Conservation (phyloP, 129 eudicot species). For the Centaurea solstitialis region DNA sequence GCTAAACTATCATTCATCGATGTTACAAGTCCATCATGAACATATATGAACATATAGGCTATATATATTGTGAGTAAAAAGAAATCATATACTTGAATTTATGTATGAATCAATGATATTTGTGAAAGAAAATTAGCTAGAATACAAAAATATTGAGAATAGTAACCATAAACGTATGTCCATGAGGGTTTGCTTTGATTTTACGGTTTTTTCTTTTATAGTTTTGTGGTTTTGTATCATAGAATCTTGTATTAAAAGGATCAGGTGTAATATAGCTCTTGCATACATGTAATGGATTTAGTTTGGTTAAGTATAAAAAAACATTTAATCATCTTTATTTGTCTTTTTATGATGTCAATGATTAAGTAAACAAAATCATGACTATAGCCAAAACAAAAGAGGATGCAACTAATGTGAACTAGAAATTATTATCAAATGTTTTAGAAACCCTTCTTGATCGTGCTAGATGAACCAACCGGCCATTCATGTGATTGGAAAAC, state of each 20-base stretch:
- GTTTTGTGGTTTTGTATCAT: not conserved
- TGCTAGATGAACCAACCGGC: too few species aligned
- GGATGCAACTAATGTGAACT: too few species aligned
- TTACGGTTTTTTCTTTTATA: not conserved
- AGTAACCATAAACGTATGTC: not conserved
- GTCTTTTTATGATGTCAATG: too few species aligned
- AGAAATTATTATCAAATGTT: too few species aligned
- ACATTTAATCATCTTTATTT: too few species aligned
- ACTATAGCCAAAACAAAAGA: too few species aligned
- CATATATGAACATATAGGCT: not conserved
- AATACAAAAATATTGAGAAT: not conserved
- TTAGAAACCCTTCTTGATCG: too few species aligned
- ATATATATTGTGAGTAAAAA: too few species aligned
- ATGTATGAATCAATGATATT: not conserved
- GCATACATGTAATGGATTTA: not conserved
- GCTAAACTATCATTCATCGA: constrained; percentile 28
- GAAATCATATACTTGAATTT: not conserved
- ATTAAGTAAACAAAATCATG: too few species aligned
- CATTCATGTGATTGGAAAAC: too few species aligned
- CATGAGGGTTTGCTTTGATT: not conserved
- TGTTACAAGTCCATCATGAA: not conserved
- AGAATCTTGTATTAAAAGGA: not conserved
- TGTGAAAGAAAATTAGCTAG: not conserved
- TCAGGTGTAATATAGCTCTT: not conserved
- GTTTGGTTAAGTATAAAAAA: not conserved